Evolutionary conservation across 2,329 filamentous ascomycete genomes (phyloP), one percentile per base, ranked within the genome.

Genomic region (Cadophora malorum): DNA sequence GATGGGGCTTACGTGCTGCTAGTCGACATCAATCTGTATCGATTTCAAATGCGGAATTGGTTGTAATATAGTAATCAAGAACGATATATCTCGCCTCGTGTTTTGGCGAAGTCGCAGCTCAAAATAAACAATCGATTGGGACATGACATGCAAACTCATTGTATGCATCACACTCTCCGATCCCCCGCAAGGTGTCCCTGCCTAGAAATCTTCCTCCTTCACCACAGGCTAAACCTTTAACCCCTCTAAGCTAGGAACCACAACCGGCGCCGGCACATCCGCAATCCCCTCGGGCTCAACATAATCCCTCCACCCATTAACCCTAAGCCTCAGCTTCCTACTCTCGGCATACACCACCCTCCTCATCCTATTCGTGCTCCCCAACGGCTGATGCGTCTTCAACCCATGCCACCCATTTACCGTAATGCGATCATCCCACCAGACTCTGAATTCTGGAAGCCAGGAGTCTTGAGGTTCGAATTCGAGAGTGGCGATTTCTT

Each of bases 381-480:
- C 70, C 9, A 71, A 60, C 23, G 70, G 70, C 61, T 67, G 67
- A 45, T 70, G 70, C 47, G 62, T 47, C 64, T 65, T 67, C 61
- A 71, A 19, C 5, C 70, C 70, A 59, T 71, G 67, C 70, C 70
- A 69, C 7, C 50, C 61, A 53, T 71, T 69, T 14, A 59, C 41
- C 41, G 70, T 71, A 63, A 71, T 71, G 38, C 68, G 49, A 64
- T 71, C 70, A 45, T 71, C 70, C 67, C 70, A 71, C 70, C 70
- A 71, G 4, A 68, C 66, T 0, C 70, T 41, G 58, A 71, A 71
- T 31, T 68, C 67, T 0, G 70, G 70, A 25, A 69, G 31, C 70
- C 70, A 71, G 21, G 64, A 67, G 52, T 71, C 70, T 56, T 71
- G 66, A 6, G 67, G 67, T 47, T 71, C 67, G 47, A 71, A 69